Conservation (phyloP, 192 early-diverging fungal species). For the Mortierella antarctica region DNA sequence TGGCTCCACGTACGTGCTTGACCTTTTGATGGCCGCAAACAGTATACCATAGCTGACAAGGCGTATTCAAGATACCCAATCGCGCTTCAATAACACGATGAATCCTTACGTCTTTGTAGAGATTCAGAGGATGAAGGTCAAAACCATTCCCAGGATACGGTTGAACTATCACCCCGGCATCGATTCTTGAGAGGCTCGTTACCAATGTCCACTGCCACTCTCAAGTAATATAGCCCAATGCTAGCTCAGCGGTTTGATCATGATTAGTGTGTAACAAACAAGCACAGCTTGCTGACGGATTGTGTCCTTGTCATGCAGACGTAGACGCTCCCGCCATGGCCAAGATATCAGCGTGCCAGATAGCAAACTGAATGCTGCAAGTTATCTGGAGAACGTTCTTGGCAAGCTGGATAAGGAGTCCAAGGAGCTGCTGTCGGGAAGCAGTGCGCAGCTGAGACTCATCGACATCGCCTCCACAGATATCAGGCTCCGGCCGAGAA, state of each 20-base stretch:
- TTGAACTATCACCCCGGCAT: not conserved
- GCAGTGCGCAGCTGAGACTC: not conserved
- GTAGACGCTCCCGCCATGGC: too few species aligned
- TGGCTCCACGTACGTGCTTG: constrained; percentile 7
- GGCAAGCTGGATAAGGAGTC: not conserved
- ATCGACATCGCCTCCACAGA: constrained; percentile 3
- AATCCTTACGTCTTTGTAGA: not conserved
- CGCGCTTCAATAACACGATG: not conserved
- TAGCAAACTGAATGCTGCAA: not conserved
- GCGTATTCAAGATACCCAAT: not conserved
- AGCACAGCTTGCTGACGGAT: not conserved
- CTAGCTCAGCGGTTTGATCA: too few species aligned
- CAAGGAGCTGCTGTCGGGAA: not conserved
- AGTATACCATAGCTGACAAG: not conserved
- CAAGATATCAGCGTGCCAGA: not conserved
- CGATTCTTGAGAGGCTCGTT: not conserved
- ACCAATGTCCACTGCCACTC: not conserved
- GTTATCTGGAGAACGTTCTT: constrained; percentile 3
- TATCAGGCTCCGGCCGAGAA: not conserved
- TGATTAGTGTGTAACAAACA: not conserved
- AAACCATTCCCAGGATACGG: not conserved
- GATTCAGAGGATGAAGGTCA: not conserved
- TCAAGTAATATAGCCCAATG: not conserved
- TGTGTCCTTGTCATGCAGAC: too few species aligned
- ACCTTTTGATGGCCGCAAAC: not conserved